These are phyloP conservation scores for Cupressus sempervirens DNA, from an alignment of 75 land plant genomes.

Conservation along the genomic window DNA sequence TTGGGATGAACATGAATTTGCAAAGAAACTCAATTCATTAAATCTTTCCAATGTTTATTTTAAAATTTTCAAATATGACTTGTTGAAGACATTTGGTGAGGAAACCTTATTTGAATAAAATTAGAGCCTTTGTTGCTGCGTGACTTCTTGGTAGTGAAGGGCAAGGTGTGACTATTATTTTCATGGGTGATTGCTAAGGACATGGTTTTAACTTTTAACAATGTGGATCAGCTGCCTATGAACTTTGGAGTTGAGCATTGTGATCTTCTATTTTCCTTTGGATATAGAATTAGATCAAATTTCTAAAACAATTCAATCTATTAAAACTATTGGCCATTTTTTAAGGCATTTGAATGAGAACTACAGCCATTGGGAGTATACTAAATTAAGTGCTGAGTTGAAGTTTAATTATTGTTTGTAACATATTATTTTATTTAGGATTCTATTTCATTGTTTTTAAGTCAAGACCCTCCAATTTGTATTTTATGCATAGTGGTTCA, in stretches of 20 bases:
- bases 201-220: slow-evolving; percentile 44
- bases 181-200: slow-evolving; percentile 27
- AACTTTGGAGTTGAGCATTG: slow-evolving; percentile 44
- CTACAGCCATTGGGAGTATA: background rate
- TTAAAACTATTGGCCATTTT: background rate
- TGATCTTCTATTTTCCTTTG: slow-evolving; percentile 80
- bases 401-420: too few relatives aligned
- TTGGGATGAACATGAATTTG: slow-evolving; percentile 51
- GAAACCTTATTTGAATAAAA: slow-evolving; percentile 47
- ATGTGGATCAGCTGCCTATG: slow-evolving; percentile 67
- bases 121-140: slow-evolving; percentile 56
- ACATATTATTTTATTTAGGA: too few relatives aligned
- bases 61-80: background rate
- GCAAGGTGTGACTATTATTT: slow-evolving; percentile 38
- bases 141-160: slow-evolving; percentile 45
- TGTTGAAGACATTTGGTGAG: slow-evolving; percentile 47
- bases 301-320: background rate
- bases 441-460: too few relatives aligned
- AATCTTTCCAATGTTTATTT: background rate
- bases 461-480: too few relatives aligned
- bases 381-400: too few relatives aligned
- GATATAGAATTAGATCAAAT: slow-evolving; percentile 59
- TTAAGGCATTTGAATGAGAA: background rate
- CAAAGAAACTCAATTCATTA: background rate
- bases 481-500: too few relatives aligned